Evolutionary conservation across 495 filamentous ascomycete genomes (phyloP).

Genomic region (Podospora appendiculata): DNA sequence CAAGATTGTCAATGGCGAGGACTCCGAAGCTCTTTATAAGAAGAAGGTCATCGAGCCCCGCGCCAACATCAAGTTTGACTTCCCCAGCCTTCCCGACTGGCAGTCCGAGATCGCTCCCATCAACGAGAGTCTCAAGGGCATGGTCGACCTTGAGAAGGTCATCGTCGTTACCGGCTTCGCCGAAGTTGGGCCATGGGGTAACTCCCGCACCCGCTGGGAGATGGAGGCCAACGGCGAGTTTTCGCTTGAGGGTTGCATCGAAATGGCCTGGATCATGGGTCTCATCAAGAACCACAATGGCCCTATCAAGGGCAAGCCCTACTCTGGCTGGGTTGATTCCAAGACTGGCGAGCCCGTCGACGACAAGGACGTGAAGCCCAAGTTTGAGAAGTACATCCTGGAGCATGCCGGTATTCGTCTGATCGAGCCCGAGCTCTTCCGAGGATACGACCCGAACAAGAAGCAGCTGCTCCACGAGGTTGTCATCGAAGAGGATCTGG

Average conservation of each 20-base stretch:
- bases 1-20: constrained; percentile 93
- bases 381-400: constrained; percentile 93
- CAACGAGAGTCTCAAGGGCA: constrained; percentile 81
- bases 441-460: constrained; percentile 95
- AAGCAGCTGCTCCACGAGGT: constrained; percentile 98
- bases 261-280: constrained; percentile 99
- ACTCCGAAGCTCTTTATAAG: constrained; percentile 86
- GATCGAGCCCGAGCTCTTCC: constrained; percentile 95
- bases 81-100: constrained; percentile 85
- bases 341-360: constrained; percentile 94
- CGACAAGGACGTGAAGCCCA: constrained; percentile 93
- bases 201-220: constrained; percentile 95
- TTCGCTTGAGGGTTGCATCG: constrained; percentile 94
- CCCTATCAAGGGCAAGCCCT: constrained; percentile 92
- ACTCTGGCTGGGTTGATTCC: constrained; percentile 94
- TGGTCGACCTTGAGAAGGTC: constrained; percentile 97
- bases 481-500: constrained; percentile 90
- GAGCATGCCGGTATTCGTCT: constrained; percentile 97
- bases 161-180: constrained; percentile 96
- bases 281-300: constrained; percentile 98
- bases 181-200: constrained; percentile 97
- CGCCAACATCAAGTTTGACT: constrained; percentile 95
- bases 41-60: constrained; percentile 87
- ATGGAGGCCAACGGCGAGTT: constrained; percentile 98
- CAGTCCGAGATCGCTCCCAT: constrained; percentile 83